phyloP scores from a whole-genome alignment of 345 rosid species.

The Acer yangbiense region DNA sequence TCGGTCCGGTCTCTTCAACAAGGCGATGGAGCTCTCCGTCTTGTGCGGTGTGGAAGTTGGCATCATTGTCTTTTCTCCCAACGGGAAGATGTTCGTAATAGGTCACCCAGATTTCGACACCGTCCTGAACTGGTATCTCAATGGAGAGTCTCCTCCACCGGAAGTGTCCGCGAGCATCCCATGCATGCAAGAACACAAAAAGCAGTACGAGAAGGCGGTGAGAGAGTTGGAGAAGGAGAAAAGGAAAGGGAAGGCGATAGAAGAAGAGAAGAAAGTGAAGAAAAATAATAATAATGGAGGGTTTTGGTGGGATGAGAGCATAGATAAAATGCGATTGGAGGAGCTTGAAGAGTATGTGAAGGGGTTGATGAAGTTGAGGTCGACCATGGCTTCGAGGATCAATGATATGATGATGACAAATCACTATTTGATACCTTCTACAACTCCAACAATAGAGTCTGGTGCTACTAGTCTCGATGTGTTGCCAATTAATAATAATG shows the following conservation, averaged over 20 bases:
- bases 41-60: conserved; percentile 38
- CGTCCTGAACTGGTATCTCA: conserved; percentile 16
- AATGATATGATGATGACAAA: conserved; percentile 23
- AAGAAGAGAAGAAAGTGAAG: conserved; percentile 14
- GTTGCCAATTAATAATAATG: not conserved
- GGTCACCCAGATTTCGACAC: conserved; percentile 33
- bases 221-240: conserved; percentile 34
- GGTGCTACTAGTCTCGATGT: too few species aligned
- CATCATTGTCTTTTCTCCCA: conserved; percentile 35
- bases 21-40: conserved; percentile 38
- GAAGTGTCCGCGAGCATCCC: not conserved
- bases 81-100: conserved; percentile 30
- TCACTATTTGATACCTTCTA: not conserved
- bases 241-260: conserved; percentile 5
- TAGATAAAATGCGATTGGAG: conserved; percentile 31
- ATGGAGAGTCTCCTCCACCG: not conserved
- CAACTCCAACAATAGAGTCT: not conserved
- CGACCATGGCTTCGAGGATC: conserved; percentile 21
- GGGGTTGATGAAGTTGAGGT: conserved; percentile 35
- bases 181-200: conserved; percentile 14
- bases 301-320: conserved; percentile 43
- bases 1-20: conserved; percentile 36
- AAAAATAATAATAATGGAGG: not conserved
- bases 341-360: conserved; percentile 36
- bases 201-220: conserved; percentile 19